A percentile compares a stretch with the other conserved stretches of the same genome.
Conservation (phyloP, 805 yeast species). For the Kodamaea kakaduensis region DNA sequence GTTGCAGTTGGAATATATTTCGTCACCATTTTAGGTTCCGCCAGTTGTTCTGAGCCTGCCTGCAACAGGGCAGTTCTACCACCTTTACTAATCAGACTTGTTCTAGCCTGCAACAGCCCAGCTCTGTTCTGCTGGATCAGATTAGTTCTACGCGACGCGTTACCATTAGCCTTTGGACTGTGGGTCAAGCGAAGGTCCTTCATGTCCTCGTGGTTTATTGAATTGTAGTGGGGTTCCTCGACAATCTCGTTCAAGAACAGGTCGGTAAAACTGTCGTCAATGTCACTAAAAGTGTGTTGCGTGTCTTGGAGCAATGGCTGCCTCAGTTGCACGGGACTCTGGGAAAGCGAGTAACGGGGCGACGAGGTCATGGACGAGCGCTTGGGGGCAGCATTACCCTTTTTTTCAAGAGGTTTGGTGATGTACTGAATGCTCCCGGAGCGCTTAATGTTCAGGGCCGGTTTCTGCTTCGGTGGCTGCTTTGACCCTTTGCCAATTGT, state of each 20-base stretch:
- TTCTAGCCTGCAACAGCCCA: background rate
- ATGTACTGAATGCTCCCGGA: slow-evolving; percentile 14
- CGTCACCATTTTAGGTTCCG: slow-evolving; percentile 45
- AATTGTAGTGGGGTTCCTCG: slow-evolving; percentile 23
- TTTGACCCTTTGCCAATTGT: slow-evolving; percentile 37
- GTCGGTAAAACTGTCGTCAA: slow-evolving; percentile 32
- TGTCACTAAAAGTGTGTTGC: slow-evolving; percentile 10
- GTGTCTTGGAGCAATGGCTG: slow-evolving; percentile 8
- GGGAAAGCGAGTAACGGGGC: slow-evolving; percentile 1
- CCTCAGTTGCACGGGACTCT: slow-evolving; percentile 4
- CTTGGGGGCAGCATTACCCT: slow-evolving; percentile 2
- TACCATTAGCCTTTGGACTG: slow-evolving; percentile 3
- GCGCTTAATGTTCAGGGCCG: slow-evolving; percentile 5
- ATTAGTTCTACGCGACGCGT: background rate
- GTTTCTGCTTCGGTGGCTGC: slow-evolving; percentile 11
- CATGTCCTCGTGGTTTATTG: slow-evolving; percentile 29
- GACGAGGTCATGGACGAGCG: background rate
- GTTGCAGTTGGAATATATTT: slow-evolving; percentile 71
- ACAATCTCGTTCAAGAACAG: slow-evolving; percentile 30
- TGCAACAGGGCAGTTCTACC: background rate
- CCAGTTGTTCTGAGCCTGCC: too few relatives aligned
- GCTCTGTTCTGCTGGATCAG: background rate
- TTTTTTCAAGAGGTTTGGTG: slow-evolving; percentile 11
- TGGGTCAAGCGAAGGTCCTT: slow-evolving; percentile 33
- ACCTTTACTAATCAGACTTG: background rate